Conservation (phyloP, 2,329 filamentous ascomycete genomes). For the Penicillium sp. region DNA sequence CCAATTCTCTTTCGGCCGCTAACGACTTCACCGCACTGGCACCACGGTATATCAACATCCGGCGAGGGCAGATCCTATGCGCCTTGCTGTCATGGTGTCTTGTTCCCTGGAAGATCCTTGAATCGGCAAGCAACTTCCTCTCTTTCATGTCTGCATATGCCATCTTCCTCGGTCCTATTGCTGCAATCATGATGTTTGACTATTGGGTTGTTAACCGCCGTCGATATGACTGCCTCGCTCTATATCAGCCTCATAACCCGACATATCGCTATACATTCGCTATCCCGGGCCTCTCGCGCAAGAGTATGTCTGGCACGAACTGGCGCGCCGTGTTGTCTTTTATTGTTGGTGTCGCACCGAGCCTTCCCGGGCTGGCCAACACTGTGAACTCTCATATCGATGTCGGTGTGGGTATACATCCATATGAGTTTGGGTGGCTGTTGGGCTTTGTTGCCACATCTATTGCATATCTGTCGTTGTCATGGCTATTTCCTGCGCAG, state of each 20-base stretch:
- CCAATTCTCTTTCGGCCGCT: constrained; percentile 43
- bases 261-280: constrained; percentile 45
- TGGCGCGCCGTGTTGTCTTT: constrained; percentile 54
- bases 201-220: constrained; percentile 50
- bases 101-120: constrained; percentile 59
- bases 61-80: constrained; percentile 48
- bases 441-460: constrained; percentile 52
- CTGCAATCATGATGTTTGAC: constrained; percentile 52
- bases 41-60: constrained; percentile 49
- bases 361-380: constrained; percentile 48
- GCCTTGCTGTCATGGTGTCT: constrained; percentile 52
- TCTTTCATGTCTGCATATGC: constrained; percentile 60
- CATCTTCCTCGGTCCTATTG: constrained; percentile 58
- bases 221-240: constrained; percentile 45
- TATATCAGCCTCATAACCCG: constrained; percentile 42
- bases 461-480: constrained; percentile 48
- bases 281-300: constrained; percentile 3
- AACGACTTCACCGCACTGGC: constrained; percentile 51
- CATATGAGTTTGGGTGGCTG: constrained; percentile 60
- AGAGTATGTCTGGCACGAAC: constrained; percentile 43
- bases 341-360: constrained; percentile 49
- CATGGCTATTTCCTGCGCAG: constrained; percentile 42
- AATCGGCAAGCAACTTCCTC: constrained; percentile 50
- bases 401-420: constrained; percentile 43
- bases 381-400: constrained; percentile 32